phyloP scores from a whole-genome alignment of 2,329 filamentous ascomycete species.

The Aspergillus fischeri region DNA sequence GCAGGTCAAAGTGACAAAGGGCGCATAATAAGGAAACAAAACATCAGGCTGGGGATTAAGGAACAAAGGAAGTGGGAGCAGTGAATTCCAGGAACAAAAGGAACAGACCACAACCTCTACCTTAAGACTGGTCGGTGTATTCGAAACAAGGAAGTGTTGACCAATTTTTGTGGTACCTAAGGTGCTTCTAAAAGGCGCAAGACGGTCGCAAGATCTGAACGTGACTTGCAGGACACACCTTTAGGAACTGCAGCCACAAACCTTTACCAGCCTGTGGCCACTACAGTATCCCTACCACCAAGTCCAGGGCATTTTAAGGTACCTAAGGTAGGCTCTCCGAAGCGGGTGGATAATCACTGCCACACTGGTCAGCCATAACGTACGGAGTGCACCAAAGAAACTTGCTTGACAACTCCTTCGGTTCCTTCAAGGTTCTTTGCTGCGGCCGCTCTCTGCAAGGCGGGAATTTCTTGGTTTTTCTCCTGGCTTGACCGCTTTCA shows the following conservation, averaged over 20 bases:
- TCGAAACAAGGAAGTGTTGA: conserved; percentile 14
- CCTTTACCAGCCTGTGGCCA: background rate
- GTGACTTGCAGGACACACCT: conserved; percentile 15
- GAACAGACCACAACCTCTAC: background rate
- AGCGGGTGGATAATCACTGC: background rate
- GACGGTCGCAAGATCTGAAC: conserved; percentile 5
- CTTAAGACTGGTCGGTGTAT: conserved; percentile 20
- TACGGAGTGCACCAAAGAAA: background rate
- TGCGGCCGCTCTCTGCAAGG: background rate
- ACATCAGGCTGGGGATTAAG: conserved; percentile 3
- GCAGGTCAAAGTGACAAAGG: background rate
- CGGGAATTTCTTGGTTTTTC: background rate
- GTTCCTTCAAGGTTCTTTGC: background rate
- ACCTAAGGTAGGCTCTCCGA: background rate
- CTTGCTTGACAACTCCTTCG: background rate
- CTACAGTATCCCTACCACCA: background rate
- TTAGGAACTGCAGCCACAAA: background rate
- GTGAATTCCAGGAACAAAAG: background rate
- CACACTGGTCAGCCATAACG: background rate
- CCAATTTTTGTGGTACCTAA: conserved; percentile 12
- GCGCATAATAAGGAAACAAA: conserved; percentile 1
- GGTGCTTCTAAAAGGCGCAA: conserved; percentile 5
- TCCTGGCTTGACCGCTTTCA: background rate
- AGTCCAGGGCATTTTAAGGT: background rate
- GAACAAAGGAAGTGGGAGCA: conserved; percentile 3